Percentiles rank a stretch among this genome's conserved stretches.
These are phyloP conservation scores for Nothomitra cinnamomea DNA, from an alignment of 2,329 filamentous ascomycete genomes.

Conservation along the genomic window DNA sequence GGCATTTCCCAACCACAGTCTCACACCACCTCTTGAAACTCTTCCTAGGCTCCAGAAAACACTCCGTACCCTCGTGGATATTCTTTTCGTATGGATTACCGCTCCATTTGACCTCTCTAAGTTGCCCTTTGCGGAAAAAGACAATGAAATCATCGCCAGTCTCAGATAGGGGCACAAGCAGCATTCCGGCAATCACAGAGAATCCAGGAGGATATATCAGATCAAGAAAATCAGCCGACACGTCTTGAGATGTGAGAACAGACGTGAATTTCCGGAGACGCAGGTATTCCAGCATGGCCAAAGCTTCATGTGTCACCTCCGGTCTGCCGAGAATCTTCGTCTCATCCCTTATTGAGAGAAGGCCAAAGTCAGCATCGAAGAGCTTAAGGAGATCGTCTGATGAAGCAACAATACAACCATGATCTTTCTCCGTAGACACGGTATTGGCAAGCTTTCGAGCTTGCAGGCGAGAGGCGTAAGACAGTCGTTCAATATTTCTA, in stretches of 20 bases:
- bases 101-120: slow-evolving; percentile 68
- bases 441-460: slow-evolving; percentile 81
- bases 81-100: slow-evolving; percentile 74
- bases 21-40: slow-evolving; percentile 73
- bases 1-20: slow-evolving; percentile 62
- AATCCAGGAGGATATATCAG: slow-evolving; percentile 67
- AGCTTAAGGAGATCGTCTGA: slow-evolving; percentile 71
- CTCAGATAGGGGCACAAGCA: slow-evolving; percentile 65
- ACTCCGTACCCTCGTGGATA: slow-evolving; percentile 52
- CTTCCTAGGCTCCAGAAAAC: slow-evolving; percentile 59
- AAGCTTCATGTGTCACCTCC: slow-evolving; percentile 62
- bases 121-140: slow-evolving; percentile 67
- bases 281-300: slow-evolving; percentile 73
- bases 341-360: slow-evolving; percentile 72
- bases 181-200: slow-evolving; percentile 54
- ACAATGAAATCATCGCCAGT: slow-evolving; percentile 74
- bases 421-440: slow-evolving; percentile 66
- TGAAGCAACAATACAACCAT: slow-evolving; percentile 78
- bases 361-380: slow-evolving; percentile 75
- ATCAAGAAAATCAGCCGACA: slow-evolving; percentile 63
- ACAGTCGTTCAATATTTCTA: slow-evolving; percentile 72
- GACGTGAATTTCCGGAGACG: slow-evolving; percentile 57
- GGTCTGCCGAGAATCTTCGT: slow-evolving; percentile 68
- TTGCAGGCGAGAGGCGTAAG: slow-evolving; percentile 69
- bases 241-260: slow-evolving; percentile 62